Conservation (phyloP, 768 basidiomycete species). For the Kwoniella heveanensis region DNA sequence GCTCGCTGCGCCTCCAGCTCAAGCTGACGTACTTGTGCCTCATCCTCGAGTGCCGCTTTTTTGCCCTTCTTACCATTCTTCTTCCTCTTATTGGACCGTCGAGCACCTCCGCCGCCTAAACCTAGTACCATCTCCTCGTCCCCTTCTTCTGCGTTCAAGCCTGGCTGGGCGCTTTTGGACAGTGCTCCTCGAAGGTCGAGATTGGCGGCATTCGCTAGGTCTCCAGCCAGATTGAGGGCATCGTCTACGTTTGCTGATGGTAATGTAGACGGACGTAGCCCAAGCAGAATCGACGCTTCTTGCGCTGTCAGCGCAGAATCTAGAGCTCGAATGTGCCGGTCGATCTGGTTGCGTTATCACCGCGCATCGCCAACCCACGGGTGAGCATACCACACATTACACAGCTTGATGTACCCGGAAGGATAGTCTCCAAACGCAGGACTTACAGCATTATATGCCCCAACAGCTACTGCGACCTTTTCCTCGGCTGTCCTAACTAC, state of each 20-base stretch:
- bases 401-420: too few species aligned
- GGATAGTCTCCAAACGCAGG: background rate
- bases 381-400: too few species aligned
- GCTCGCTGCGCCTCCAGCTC: background rate
- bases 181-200: background rate
- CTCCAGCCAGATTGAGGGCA: conserved; percentile 18
- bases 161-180: too few species aligned
- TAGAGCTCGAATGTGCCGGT: conserved; percentile 55
- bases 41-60: conserved; percentile 13
- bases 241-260: conserved; percentile 44
- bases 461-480: conserved; percentile 54
- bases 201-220: background rate
- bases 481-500: conserved; percentile 54
- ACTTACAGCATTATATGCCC: conserved; percentile 55
- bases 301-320: conserved; percentile 52
- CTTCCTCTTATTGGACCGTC: conserved; percentile 1
- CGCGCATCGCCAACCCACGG: too few species aligned
- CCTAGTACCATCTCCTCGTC: conserved; percentile 18
- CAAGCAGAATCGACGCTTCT: conserved; percentile 51
- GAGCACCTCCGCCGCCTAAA: conserved; percentile 6
- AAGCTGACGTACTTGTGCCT: too few species aligned
- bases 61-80: conserved; percentile 25
- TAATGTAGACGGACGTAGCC: conserved; percentile 44
- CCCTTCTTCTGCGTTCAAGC: background rate
- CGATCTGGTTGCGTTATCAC: conserved; percentile 47